Evolutionary conservation across 2,329 filamentous ascomycete genomes (phyloP), one percentile per base, ranked within the genome.

Genomic region (Arachnomyces sp.): DNA sequence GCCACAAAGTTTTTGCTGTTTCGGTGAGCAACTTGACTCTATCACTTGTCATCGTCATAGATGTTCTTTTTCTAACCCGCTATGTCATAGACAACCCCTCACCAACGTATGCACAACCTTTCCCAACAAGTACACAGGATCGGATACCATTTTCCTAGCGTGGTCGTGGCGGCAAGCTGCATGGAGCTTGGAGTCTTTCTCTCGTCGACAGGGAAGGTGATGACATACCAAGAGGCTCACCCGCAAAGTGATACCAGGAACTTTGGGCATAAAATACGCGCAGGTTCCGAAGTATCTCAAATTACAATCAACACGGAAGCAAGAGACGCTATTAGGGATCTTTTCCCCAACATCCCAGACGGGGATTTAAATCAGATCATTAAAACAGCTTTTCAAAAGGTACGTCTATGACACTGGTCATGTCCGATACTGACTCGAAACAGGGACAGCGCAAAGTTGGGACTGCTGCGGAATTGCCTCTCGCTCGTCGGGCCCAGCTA

Each of bases 321-420:
- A 36, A 65, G 71, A 44, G 71, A 73, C 39, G 74, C 75, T 8
- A 73, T 82, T 36, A 73, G 67, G 45, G 78, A 82, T 51, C 62
- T 81, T 18, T 81, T 80, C 48, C 77, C 78, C 3, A 77, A 74
- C 44, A 80, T 81, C 17, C 78, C 77, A 2, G 68, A 75, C 37
- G 63, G 67, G 39, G 75, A 80, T 53, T 53, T 79, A 7, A 65
- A 72, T 34, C 65, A 70, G 38, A 79, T 82, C 42, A 72, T 80
- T 47, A 69, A 72, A 45, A 76, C 73, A 43, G 74, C 78, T 18
- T 81, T 80, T 60, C 68, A 75, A 59, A 71, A 76, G 65, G 72
- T 75, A 65, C 38, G 53, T 56, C 37, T 18, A 14, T 28, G 33
- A n/a, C 43, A 30, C 29, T 6, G n/a, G 31, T 30, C 34, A 35